Evolutionary conservation across 257 asterid genomes (phyloP).

Genomic region (Solanum verrucosum): DNA sequence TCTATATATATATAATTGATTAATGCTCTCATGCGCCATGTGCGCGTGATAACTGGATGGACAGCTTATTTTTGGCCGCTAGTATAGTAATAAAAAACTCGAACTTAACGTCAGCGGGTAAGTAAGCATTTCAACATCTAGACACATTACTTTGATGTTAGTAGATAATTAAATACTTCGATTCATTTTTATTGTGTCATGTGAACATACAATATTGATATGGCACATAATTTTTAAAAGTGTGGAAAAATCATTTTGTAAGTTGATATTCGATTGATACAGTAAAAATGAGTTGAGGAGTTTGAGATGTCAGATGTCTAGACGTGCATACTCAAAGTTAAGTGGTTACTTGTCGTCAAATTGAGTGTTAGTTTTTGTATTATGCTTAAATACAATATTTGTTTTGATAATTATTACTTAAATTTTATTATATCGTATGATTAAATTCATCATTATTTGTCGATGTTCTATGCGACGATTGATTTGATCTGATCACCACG

Average conservation of each 20-base stretch:
- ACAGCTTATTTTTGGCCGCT: neutral
- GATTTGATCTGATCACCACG: neutral
- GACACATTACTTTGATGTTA: neutral
- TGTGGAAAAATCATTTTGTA: neutral
- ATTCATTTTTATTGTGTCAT: neutral
- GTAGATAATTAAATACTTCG: rapidly evolving
- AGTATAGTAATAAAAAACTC: no score
- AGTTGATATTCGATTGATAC: neutral
- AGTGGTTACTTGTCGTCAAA: neutral
- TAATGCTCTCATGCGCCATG: neutral
- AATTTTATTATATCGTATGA: neutral
- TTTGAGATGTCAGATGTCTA: neutral
- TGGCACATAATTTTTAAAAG: neutral
- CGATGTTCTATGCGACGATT: neutral
- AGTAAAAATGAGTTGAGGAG: neutral
- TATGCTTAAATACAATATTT: neutral
- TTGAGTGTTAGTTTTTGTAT: neutral
- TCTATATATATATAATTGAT: neutral
- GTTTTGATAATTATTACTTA: neutral
- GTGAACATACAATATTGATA: neutral
- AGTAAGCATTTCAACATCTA: neutral
- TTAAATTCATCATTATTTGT: neutral
- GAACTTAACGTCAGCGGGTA: neutral
- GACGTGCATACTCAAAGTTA: neutral
- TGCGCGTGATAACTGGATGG: neutral